Conservation (phyloP, 768 basidiomycete species). For the Mycena polygramma region DNA sequence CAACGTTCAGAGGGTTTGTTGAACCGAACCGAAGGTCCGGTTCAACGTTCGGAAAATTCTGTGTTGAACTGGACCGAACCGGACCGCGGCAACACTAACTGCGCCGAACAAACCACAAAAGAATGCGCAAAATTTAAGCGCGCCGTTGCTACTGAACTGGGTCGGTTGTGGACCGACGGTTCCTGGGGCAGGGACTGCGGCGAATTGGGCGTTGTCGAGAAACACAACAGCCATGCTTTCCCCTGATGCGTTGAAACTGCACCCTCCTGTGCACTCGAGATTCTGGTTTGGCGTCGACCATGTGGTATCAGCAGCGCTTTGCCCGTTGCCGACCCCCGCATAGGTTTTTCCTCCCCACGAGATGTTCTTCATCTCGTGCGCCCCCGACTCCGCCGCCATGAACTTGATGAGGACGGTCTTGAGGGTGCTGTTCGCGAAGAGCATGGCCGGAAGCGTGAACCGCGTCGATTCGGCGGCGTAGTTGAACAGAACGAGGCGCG, state of each 20-base stretch:
- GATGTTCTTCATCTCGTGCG: not conserved
- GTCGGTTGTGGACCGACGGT: not conserved
- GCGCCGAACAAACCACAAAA: too few species aligned
- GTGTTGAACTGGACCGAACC: too few species aligned
- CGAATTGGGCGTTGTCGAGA: conserved; percentile 4
- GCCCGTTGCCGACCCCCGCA: not conserved
- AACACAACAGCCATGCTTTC: not conserved
- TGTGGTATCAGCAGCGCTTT: not conserved
- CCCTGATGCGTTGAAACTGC: not conserved
- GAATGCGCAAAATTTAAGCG: not conserved
- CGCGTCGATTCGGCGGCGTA: not conserved
- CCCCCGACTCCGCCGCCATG: not conserved
- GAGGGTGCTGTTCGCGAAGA: not conserved
- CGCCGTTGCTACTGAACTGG: not conserved
- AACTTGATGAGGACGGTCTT: not conserved
- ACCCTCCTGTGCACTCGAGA: not conserved
- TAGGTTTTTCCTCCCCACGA: not conserved
- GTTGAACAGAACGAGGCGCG: conserved; percentile 1
- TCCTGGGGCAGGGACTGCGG: not conserved
- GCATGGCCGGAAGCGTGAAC: not conserved
- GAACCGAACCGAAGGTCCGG: too few species aligned
- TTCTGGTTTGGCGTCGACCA: not conserved
- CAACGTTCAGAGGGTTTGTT: too few species aligned
- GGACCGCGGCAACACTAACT: too few species aligned
- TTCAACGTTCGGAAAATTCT: too few species aligned